Evolutionary conservation across 2,329 filamentous ascomycete genomes (phyloP), one percentile per base, ranked within the genome.

Genomic region (Cladosporium cucumerinum): DNA sequence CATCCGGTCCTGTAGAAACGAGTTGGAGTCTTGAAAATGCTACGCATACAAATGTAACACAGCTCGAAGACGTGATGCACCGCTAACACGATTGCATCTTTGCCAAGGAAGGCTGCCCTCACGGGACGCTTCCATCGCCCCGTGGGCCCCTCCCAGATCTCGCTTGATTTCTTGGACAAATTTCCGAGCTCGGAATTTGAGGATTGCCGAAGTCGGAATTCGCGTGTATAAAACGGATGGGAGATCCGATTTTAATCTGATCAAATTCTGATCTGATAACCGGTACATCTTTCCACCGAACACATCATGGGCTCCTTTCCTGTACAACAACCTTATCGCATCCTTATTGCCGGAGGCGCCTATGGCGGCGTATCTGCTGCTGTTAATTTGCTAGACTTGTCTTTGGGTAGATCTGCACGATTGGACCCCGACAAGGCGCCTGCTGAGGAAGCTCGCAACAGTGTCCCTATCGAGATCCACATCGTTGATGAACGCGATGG

Each of bases 401-500:
- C 85, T 66, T 80, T 84, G 65, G 87, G 87, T 21, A 78, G 81
- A 66, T 73, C 77, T 8, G 79, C 84, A n/a, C 83, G 87, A 16
- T 79, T 80, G 59, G 73, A 64, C 23, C 69, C 54, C 14, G 23
- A 36, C 51, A 66, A 65, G 55, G 71, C 66, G 59, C 71, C 66
- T 58, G 71, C 7, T 67, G 69, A 54, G 68, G 66, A 77, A 73
- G 74, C 74, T 8, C 49, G 60, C 32, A 10, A 34, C 4, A 49
- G 60, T 26, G 57, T 74, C 71, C 78, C 83, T 72, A 77, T 91
- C 16, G 84, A 92, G 43, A 87, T 93, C 59, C 92, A 89, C 25
- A 83, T 93, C 25, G 86, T 91, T 26, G 90, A 93, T 71, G 89
- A 93, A 76, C 82, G 89, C n/a, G 90, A 93, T 80, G 91, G 91